Conservation (phyloP, 352 stramenopile species). For the Plasmopara halstedii region DNA sequence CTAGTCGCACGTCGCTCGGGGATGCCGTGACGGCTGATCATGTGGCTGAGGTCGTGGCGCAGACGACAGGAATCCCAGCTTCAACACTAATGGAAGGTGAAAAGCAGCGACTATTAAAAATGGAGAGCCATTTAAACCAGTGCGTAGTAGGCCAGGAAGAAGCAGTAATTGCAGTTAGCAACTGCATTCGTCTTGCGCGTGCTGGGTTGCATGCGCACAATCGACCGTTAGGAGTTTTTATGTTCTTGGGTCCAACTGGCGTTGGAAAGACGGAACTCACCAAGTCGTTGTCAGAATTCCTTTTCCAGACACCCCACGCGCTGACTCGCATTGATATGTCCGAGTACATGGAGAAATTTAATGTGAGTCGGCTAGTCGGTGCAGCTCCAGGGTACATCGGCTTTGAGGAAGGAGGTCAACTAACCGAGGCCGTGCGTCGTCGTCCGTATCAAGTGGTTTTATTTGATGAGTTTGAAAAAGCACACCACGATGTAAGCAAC, state of each 20-base stretch:
- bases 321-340: constrained; percentile 96
- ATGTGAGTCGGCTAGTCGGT: constrained; percentile 88
- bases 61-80: constrained; percentile 93
- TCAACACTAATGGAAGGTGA: constrained; percentile 93
- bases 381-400: constrained; percentile 89
- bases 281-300: constrained; percentile 91
- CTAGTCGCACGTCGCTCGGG: constrained; percentile 52
- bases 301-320: constrained; percentile 94
- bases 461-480: constrained; percentile 98
- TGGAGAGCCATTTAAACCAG: constrained; percentile 89
- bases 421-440: constrained; percentile 93
- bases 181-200: constrained; percentile 88
- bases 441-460: constrained; percentile 94
- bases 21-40: constrained; percentile 92
- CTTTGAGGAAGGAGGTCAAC: constrained; percentile 93
- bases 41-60: constrained; percentile 85
- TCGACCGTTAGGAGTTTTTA: constrained; percentile 91
- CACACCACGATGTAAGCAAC: constrained; percentile 95
- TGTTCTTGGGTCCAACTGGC: constrained; percentile 93
- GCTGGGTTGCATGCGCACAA: constrained; percentile 93
- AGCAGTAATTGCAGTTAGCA: constrained; percentile 86
- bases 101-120: constrained; percentile 90
- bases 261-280: constrained; percentile 97
- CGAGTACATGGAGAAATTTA: constrained; percentile 97
- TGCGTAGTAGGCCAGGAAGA: constrained; percentile 89